Conservation (phyloP, 768 basidiomycete genomes). For the Amanita polypyramis region DNA sequence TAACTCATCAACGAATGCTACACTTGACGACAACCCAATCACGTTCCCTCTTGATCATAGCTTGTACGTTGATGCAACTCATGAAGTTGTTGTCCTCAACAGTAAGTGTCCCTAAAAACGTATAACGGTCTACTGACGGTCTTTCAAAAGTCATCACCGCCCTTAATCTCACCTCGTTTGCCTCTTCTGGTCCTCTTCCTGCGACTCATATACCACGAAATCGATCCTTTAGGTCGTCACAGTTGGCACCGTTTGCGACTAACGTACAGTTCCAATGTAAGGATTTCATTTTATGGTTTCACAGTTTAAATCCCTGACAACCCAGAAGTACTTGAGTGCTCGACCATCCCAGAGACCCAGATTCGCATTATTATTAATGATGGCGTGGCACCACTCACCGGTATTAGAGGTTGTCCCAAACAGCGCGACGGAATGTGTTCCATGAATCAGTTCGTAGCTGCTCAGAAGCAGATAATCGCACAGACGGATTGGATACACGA, state of each 20-base stretch:
- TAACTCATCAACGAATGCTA: constrained; percentile 80
- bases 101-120: constrained; percentile 31
- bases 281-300: constrained; percentile 13
- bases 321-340: constrained; percentile 51
- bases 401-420: constrained; percentile 61
- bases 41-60: constrained; percentile 65
- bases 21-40: constrained; percentile 55
- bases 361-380: constrained; percentile 87
- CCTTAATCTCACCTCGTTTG: constrained; percentile 70
- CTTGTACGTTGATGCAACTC: constrained; percentile 83
- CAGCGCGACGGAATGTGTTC: constrained; percentile 74
- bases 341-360: constrained; percentile 37
- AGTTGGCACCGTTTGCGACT: constrained; percentile 80
- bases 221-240: constrained; percentile 60
- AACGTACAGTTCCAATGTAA: constrained; percentile 84
- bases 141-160: constrained; percentile 63
- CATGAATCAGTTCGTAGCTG: constrained; percentile 57
- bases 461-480: constrained; percentile 54
- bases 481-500: constrained; percentile 67
- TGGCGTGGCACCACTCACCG: constrained; percentile 71
- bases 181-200: constrained; percentile 64
- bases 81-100: constrained; percentile 87
- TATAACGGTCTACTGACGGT: not conserved
- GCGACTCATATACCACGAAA: constrained; percentile 57
- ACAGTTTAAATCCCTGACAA: constrained; percentile 9